Evolutionary conservation across 116 monocot genomes (phyloP).

Genomic region (Cymodocea nodosa): DNA sequence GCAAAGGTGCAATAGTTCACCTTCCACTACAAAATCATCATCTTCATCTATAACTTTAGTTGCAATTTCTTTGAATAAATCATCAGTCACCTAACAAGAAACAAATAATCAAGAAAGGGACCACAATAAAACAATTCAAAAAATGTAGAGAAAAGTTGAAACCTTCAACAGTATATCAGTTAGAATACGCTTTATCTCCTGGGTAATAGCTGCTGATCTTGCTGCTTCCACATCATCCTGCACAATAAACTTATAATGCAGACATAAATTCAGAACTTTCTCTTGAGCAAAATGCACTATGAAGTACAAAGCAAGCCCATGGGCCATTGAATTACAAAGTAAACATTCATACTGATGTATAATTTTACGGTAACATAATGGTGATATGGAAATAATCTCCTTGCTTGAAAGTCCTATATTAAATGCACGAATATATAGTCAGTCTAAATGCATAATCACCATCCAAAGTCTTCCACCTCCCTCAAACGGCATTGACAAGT

Average conservation of each 20-base stretch:
- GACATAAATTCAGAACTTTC: too few relatives aligned
- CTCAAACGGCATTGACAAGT: too few relatives aligned
- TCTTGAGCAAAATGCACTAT: too few relatives aligned
- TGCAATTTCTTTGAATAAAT: slow-evolving; percentile 97
- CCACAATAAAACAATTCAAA: slow-evolving; percentile 2
- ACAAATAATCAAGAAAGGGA: background rate
- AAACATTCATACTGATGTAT: too few relatives aligned
- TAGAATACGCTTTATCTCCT: slow-evolving; percentile 88
- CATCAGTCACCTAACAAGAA: slow-evolving; percentile 81
- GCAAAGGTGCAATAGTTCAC: slow-evolving; percentile 18
- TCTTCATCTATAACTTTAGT: slow-evolving; percentile 88
- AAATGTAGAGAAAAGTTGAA: background rate
- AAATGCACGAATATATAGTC: too few relatives aligned
- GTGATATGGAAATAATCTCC: too few relatives aligned
- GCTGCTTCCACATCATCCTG: slow-evolving; percentile 83
- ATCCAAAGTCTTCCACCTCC: too few relatives aligned
- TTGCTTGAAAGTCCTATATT: too few relatives aligned
- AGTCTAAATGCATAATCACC: too few relatives aligned
- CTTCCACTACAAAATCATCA: slow-evolving; percentile 34
- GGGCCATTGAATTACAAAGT: too few relatives aligned
- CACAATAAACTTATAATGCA: slow-evolving; percentile 6
- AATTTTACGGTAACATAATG: too few relatives aligned
- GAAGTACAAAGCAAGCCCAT: too few relatives aligned
- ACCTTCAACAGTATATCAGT: slow-evolving; percentile 97
- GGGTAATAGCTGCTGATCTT: slow-evolving; percentile 71